Percentiles rank a stretch among this genome's conserved stretches.
phyloP scores from a whole-genome alignment of 495 filamentous ascomycete species.

The Hyaloscypha hepaticicola region DNA sequence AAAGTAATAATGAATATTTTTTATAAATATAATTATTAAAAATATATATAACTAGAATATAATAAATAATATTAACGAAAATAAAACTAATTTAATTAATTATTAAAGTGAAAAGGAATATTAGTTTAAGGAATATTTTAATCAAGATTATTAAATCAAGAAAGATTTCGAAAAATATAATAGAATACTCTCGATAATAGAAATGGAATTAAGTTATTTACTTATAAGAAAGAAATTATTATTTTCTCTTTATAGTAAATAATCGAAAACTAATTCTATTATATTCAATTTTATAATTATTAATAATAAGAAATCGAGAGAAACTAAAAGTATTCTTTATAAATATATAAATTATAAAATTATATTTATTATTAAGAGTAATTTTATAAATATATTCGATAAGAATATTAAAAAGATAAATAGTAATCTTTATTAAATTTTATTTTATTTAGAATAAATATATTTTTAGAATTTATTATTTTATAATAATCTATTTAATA shows the following conservation, averaged over 20 bases:
- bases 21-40: slow-evolving; percentile 10
- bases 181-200: slow-evolving; percentile 11
- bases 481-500: slow-evolving; percentile 11
- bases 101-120: slow-evolving; percentile 15
- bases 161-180: slow-evolving; percentile 21
- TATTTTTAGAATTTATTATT: neutral
- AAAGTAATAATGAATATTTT: slow-evolving; percentile 10
- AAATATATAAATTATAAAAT: slow-evolving; percentile 33
- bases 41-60: neutral
- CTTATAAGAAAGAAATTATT: slow-evolving; percentile 20
- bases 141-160: slow-evolving; percentile 20
- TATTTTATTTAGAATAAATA: slow-evolving; percentile 4
- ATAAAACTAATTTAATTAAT: too few species aligned
- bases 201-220: slow-evolving; percentile 10
- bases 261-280: slow-evolving; percentile 34
- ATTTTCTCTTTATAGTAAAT: slow-evolving; percentile 35
- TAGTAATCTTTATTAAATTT: slow-evolving; percentile 2
- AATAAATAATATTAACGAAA: too few species aligned
- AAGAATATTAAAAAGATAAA: slow-evolving; percentile 29
- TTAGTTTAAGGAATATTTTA: slow-evolving; percentile 23
- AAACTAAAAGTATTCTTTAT: slow-evolving; percentile 43
- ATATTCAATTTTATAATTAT: slow-evolving; percentile 34
- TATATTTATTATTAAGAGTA: slow-evolving; percentile 37
- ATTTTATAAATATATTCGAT: slow-evolving; percentile 38
- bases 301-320: slow-evolving; percentile 41